phyloP scores from a whole-genome alignment of 306 rosid genomes.

The Prunus campanulata region DNA sequence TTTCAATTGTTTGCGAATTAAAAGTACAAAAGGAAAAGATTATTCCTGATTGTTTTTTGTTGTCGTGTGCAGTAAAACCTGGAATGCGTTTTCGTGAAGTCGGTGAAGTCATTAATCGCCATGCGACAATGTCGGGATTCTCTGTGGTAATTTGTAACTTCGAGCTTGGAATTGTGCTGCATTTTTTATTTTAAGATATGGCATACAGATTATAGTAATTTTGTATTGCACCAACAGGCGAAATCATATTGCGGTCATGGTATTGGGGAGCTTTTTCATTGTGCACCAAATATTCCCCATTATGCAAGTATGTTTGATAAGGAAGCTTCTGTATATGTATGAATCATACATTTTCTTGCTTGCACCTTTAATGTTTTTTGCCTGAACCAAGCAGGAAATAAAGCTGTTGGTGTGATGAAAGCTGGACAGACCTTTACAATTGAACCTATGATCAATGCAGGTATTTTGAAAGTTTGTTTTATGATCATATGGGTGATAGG shows the following conservation, averaged over 20 bases:
- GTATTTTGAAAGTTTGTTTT: slow-evolving; percentile 30
- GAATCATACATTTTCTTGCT: neutral
- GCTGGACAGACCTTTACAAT: slow-evolving; percentile 93
- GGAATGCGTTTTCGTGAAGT: slow-evolving; percentile 91
- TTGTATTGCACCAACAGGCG: slow-evolving; percentile 44
- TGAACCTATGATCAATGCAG: slow-evolving; percentile 97
- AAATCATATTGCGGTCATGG: slow-evolving; percentile 92
- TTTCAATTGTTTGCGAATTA: neutral
- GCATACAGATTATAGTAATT: slow-evolving; percentile 2
- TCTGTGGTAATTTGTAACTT: slow-evolving; percentile 70
- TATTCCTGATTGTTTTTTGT: slow-evolving; percentile 20
- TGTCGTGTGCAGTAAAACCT: slow-evolving; percentile 69
- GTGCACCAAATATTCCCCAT: slow-evolving; percentile 94
- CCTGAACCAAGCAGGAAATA: slow-evolving; percentile 74
- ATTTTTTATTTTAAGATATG: slow-evolving; percentile 8
- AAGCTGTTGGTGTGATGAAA: slow-evolving; percentile 98
- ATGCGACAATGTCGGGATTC: slow-evolving; percentile 75
- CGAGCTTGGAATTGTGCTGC: slow-evolving; percentile 7
- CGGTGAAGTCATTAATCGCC: slow-evolving; percentile 89
- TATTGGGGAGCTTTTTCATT: slow-evolving; percentile 96
- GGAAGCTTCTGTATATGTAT: neutral
- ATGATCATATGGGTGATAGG: neutral
- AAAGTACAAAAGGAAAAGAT: neutral
- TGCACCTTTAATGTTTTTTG: neutral
- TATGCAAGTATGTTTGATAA: slow-evolving; percentile 60